Conservation (phyloP, 768 basidiomycete species). For the Kwoniella sp. region DNA sequence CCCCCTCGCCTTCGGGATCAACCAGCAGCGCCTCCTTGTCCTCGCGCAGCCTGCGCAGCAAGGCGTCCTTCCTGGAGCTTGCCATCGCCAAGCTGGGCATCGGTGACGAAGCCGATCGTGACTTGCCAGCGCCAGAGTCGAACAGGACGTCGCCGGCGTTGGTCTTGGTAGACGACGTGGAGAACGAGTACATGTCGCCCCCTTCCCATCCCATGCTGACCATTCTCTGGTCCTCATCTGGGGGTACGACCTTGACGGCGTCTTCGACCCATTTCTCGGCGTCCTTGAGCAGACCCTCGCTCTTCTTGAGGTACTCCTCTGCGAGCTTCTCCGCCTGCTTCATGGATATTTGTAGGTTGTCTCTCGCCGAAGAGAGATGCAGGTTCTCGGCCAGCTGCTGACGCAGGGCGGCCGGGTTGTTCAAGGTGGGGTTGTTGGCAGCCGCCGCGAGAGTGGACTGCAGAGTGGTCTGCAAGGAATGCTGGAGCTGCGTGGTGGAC, state of each 20-base stretch:
- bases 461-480: conserved; percentile 29
- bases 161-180: conserved; percentile 45
- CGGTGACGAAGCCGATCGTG: conserved; percentile 50
- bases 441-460: conserved; percentile 30
- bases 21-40: conserved; percentile 71
- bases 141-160: conserved; percentile 16
- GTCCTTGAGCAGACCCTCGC: conserved; percentile 48
- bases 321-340: conserved; percentile 59
- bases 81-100: conserved; percentile 33
- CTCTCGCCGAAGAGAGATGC: conserved; percentile 57
- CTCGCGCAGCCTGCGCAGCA: conserved; percentile 67
- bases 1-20: conserved; percentile 67
- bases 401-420: conserved; percentile 30
- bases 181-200: conserved; percentile 77
- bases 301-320: conserved; percentile 75
- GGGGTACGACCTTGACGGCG: conserved; percentile 88
- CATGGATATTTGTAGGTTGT: conserved; percentile 56
- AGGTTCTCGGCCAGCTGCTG: conserved; percentile 38
- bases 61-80: conserved; percentile 62
- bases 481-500: conserved; percentile 35
- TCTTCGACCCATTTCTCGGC: conserved; percentile 67
- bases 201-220: conserved; percentile 72
- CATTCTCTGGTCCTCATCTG: conserved; percentile 48
- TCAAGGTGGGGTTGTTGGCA: conserved; percentile 26
- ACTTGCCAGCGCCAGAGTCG: conserved; percentile 29